A percentile compares a stretch with the other conserved stretches of the same genome.
phyloP scores from a whole-genome alignment of 257 asterid species.

The Vinca minor region DNA sequence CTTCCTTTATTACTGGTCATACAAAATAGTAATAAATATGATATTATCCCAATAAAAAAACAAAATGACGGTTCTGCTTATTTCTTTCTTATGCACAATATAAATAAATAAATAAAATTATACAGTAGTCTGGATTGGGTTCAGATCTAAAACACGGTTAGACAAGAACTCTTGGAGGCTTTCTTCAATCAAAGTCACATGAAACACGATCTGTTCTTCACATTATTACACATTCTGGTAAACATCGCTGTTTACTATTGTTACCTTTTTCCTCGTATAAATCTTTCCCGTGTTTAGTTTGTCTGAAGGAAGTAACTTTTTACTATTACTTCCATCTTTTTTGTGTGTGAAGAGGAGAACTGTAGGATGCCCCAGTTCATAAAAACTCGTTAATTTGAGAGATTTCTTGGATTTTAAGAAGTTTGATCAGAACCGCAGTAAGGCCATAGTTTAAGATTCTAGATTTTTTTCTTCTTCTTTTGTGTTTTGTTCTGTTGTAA shows the following conservation, averaged over 20 bases:
- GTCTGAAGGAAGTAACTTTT: background rate
- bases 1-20: too few species aligned
- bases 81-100: background rate
- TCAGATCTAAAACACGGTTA: background rate
- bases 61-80: background rate
- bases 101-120: background rate
- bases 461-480: background rate
- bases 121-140: background rate
- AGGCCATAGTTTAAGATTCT: background rate
- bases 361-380: background rate
- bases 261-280: background rate
- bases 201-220: slow-evolving; percentile 1
- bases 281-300: background rate
- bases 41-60: too few species aligned
- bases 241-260: background rate
- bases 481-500: background rate
- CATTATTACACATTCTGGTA: background rate
- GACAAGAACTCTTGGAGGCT: background rate
- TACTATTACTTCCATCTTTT: background rate
- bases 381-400: background rate
- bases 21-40: too few species aligned
- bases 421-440: background rate
- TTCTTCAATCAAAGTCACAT: slow-evolving; percentile 2
- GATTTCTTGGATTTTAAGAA: background rate
- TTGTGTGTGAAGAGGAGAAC: background rate